Evolutionary conservation across 768 basidiomycete genomes (phyloP), one percentile per base, ranked within the genome.

Genomic region (Kwoniella dendrophila): DNA sequence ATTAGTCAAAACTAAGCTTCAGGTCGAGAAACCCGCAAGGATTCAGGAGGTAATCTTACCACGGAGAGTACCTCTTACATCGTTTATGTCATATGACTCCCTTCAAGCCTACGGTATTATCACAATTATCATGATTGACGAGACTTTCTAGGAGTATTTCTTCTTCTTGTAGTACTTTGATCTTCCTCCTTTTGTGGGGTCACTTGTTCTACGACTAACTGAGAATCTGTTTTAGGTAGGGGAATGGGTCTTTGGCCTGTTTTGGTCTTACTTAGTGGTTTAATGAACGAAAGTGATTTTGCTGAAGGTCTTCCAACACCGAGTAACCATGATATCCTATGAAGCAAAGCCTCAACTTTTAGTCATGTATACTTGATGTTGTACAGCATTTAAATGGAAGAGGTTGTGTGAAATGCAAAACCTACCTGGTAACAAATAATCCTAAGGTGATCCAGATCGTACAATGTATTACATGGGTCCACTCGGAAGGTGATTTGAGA

Each of bases 381-480:
- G 10, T 8, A 38, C 16, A 29, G 5, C 12, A 11, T 27, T 8
- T 11, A 3, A 32, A 26, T 27, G 32, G n/a, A 20, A 5, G 30
- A 0, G 33, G 14, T 43, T 30, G 26, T 10, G 18, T 38, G n/a
- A 16, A 30, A 12, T 48, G 47, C 11, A 1, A 2, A 16, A 14
- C 58, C 41, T 41, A 59, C 58, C 60, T 52, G 16, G 55, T 54
- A 22, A 63, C n/a, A 51, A 79, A 79, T 18, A 77, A 53, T 34
- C 56, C 43, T 2, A 62, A 22, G 3, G 78, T 77, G 56, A 79
- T 71, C 45, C 67, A 66, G 0, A 77, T 64, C 41, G 77, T 79
- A 1, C 74, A 74, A 63, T 75, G 70, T 5, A 77, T 50, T 26
- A 77, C 30, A 16, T 50, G 41, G 3, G 76, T 76, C 78, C 78